Evolutionary conservation across 345 rosid species (phyloP).

Genomic region (Excoecaria cochinchinensis): DNA sequence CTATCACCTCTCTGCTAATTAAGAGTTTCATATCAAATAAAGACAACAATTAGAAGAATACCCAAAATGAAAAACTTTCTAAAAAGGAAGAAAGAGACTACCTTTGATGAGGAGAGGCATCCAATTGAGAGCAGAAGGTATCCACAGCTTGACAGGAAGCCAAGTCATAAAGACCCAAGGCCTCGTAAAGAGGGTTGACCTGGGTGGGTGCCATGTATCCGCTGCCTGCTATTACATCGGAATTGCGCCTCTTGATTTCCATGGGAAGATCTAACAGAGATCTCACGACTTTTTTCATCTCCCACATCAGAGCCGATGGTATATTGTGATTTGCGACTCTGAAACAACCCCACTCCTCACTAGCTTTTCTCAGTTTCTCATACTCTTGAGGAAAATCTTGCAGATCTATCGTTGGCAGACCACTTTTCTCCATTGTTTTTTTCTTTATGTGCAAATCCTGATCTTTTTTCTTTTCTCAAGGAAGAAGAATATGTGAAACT

Average conservation of each 20-base stretch:
- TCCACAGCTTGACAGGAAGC: conserved; percentile 58
- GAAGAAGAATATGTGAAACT: no score
- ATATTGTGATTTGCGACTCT: conserved; percentile 66
- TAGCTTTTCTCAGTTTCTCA: conserved; percentile 48
- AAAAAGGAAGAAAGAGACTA: not conserved
- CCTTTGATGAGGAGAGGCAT: conserved; percentile 71
- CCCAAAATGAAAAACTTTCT: no score
- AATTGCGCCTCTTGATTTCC: conserved; percentile 58
- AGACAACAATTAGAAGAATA: no score
- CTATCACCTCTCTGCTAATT: conserved; percentile 51
- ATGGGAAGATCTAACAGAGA: conserved; percentile 63
- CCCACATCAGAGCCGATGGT: conserved; percentile 43
- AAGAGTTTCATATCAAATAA: no score
- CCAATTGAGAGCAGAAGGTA: conserved; percentile 62
- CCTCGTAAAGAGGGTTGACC: conserved; percentile 76
- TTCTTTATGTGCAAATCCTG: no score
- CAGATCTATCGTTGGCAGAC: conserved; percentile 52
- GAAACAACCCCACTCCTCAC: conserved; percentile 84
- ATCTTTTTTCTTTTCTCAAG: no score
- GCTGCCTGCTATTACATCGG: conserved; percentile 62
- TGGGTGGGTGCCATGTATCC: conserved; percentile 59
- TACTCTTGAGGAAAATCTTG: conserved; percentile 40
- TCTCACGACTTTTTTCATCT: conserved; percentile 64
- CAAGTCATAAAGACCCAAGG: conserved; percentile 73
- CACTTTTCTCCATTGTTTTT: conserved; percentile 9